Evolutionary conservation across 805 yeast species (phyloP).

Genomic region (Zygoascus bituminiphila): DNA sequence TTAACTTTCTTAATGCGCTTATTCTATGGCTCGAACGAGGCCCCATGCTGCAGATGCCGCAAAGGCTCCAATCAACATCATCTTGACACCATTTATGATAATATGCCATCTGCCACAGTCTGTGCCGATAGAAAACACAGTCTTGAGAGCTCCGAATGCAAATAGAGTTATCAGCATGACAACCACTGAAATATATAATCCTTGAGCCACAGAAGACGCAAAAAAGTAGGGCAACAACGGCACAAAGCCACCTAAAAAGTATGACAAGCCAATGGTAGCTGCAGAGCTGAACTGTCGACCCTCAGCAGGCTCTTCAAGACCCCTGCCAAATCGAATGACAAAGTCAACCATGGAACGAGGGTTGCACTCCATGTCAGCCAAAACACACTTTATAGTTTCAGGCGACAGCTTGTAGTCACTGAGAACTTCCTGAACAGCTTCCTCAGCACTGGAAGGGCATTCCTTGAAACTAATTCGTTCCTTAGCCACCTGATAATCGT

Average conservation of each 20-base stretch:
- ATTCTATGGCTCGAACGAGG: slow-evolving; percentile 71
- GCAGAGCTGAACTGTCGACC: slow-evolving; percentile 86
- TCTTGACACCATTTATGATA: slow-evolving; percentile 73
- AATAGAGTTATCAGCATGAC: slow-evolving; percentile 83
- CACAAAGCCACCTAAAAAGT: slow-evolving; percentile 85
- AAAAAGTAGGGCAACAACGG: slow-evolving; percentile 91
- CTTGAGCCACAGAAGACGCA: slow-evolving; percentile 63
- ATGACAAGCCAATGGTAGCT: slow-evolving; percentile 78
- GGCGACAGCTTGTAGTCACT: slow-evolving; percentile 61
- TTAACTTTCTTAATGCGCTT: too few species aligned
- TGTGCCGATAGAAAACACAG: slow-evolving; percentile 75
- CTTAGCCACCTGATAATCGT: slow-evolving; percentile 23
- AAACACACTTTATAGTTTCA: slow-evolving; percentile 62
- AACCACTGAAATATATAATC: slow-evolving; percentile 62
- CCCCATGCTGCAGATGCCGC: slow-evolving; percentile 98
- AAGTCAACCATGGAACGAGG: slow-evolving; percentile 80
- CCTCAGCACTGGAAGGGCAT: slow-evolving; percentile 41
- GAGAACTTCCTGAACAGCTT: slow-evolving; percentile 73
- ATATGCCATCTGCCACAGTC: slow-evolving; percentile 44
- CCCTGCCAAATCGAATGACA: slow-evolving; percentile 79
- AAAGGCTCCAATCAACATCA: slow-evolving; percentile 91
- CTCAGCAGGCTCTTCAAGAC: slow-evolving; percentile 92
- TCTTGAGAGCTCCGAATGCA: slow-evolving; percentile 78
- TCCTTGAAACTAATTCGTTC: slow-evolving; percentile 21
- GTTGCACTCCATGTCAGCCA: slow-evolving; percentile 66